Base-by-base conservation (phyloP, 148 eudicot genomes). In the Diospyros lotus region DNA sequence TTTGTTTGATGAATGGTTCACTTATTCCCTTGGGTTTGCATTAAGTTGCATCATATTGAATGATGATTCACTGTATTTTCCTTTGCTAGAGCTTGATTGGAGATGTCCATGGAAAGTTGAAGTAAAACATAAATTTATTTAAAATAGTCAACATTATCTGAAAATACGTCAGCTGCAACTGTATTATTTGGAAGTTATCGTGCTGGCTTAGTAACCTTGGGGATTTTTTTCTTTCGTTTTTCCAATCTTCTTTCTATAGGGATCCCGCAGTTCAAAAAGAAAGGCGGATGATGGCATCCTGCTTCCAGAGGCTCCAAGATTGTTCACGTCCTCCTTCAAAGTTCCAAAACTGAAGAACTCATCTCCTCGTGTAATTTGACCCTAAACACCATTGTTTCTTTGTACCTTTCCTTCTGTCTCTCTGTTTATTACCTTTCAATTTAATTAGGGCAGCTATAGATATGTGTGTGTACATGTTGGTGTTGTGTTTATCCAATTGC, bases 301-400 rank as follows among this genome's bases (percentile, higher is more conserved):
- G 59, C 71, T 76, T 75, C 60, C 78, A 38, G 84, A 76, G 11
- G 79, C 89, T 48, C 89, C 94, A 4, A 86, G 76, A 69, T 69
- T 90, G 79, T 90, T 90, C 76, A 81, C 86, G 11, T 88, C 91
- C 13, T 70, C 81, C 11, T 90, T 90, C 77, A 90, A 84, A 72
- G 80, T 87, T 50, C 94, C 94, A 14, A 88, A 88, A 77, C 64
- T 90, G 78, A 88, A 85, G 79, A 68, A 61, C 70, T 69, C 76
- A 43, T 74, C 86, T 67, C 88, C 90, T 14, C 52, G 39, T 44
- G 65, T 82, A 64, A 72, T 42, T 58, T 60, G 60, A 70, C 51
- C 28, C 41, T 28, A n/a, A n/a, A 48, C 52, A 1, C 12, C 48
- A 72, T 71, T 58, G 64, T 71, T 42, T 46, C 18, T 28, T 28